These are phyloP conservation scores for Fraxinus sp. DNA, from an alignment of 305 asterid genomes.

Conservation along the genomic window DNA sequence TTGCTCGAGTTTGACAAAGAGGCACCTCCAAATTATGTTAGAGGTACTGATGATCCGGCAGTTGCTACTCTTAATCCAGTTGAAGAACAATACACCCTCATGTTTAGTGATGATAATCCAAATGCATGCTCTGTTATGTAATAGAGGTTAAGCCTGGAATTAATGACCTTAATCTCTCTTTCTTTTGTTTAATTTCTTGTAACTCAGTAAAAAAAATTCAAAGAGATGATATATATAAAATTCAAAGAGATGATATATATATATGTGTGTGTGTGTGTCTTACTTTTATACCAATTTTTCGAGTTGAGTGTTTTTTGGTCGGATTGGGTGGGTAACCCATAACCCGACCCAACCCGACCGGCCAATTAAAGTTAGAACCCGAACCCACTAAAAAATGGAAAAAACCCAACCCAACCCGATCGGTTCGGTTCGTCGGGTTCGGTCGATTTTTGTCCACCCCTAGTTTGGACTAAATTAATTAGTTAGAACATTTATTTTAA, in stretches of 20 bases:
- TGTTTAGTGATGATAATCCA: constrained; percentile 82
- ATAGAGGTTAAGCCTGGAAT: background rate
- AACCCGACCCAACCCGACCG: too few relatives aligned
- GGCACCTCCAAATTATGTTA: constrained; percentile 67
- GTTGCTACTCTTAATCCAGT: constrained; percentile 63
- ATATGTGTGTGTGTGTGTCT: too few relatives aligned
- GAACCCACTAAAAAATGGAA: too few relatives aligned
- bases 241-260: too few relatives aligned
- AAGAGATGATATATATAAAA: background rate
- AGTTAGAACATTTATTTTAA: too few relatives aligned
- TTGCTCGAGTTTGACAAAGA: constrained; percentile 73
- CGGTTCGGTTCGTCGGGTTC: too few relatives aligned
- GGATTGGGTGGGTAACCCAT: too few relatives aligned
- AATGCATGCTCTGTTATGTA: constrained; percentile 73
- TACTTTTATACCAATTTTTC: background rate
- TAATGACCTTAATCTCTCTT: background rate
- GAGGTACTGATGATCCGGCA: constrained; percentile 57
- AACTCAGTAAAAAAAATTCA: background rate
- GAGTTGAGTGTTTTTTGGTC: too few relatives aligned
- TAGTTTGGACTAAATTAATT: too few relatives aligned
- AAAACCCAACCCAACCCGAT: too few relatives aligned
- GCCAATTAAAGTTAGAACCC: too few relatives aligned
- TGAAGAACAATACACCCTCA: constrained; percentile 62
- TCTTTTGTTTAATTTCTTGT: background rate
- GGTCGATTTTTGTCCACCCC: too few relatives aligned